A percentile compares a stretch with the other conserved stretches of the same genome.
These are phyloP conservation scores for Yamadazyma paraphyllophila DNA, from an alignment of 805 yeast genomes.

Conservation along the genomic window DNA sequence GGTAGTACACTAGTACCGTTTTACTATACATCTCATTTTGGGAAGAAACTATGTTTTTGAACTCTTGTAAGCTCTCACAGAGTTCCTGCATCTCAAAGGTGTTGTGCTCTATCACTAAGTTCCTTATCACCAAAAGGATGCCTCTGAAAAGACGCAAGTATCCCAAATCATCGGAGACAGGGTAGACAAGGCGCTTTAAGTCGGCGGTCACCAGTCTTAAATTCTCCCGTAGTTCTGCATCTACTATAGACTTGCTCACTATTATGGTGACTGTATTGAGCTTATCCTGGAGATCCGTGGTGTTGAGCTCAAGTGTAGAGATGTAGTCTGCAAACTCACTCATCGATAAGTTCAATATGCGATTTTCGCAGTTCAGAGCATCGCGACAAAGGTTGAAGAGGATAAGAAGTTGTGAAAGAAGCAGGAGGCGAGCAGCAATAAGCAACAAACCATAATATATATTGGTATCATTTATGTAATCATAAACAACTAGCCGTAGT, in stretches of 20 bases:
- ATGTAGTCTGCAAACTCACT: conserved; percentile 3
- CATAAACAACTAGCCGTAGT: background rate
- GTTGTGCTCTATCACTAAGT: conserved; percentile 31
- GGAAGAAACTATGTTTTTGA: background rate
- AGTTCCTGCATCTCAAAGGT: conserved; percentile 9
- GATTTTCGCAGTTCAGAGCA: background rate
- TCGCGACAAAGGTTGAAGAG: background rate
- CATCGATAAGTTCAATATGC: conserved; percentile 3
- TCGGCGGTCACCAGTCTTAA: background rate
- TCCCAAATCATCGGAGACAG: conserved; percentile 5
- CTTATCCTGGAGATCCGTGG: conserved; percentile 5
- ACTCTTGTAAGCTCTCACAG: conserved; percentile 2
- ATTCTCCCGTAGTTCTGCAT: background rate
- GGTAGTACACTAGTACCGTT: conserved; percentile 19
- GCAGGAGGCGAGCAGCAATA: no score
- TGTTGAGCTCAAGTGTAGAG: background rate
- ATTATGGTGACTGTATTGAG: conserved; percentile 4
- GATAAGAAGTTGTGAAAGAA: no score
- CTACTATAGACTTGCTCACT: background rate
- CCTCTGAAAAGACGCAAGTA: conserved; percentile 45
- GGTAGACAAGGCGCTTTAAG: background rate
- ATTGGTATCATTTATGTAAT: no score
- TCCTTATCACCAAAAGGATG: conserved; percentile 46
- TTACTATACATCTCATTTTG: conserved; percentile 13
- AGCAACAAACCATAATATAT: no score